phyloP scores from a whole-genome alignment of 1,284 basidiomycete genomes.

The Thecaphora thlaspeos region DNA sequence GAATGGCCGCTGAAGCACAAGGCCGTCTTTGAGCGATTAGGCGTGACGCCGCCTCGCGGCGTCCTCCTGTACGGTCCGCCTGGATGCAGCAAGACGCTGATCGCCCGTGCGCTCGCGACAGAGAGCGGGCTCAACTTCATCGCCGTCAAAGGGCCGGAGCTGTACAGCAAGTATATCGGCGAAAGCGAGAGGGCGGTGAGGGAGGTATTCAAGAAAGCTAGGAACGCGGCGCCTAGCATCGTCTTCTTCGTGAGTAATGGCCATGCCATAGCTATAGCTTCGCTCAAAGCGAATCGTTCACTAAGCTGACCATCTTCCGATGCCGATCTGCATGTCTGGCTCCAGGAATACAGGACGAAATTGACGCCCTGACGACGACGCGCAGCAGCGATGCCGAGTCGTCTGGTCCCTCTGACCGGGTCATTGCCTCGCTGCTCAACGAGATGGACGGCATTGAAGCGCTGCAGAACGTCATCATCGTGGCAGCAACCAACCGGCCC shows the following conservation, averaged over 20 bases:
- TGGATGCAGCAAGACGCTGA: constrained; percentile 93
- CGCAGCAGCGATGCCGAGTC: constrained; percentile 64
- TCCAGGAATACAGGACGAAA: constrained; percentile 75
- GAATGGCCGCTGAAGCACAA: constrained; percentile 92
- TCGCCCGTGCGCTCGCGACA: constrained; percentile 87
- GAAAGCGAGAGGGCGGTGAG: constrained; percentile 93
- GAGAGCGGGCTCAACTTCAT: constrained; percentile 96
- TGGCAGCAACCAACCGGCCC: constrained; percentile 94
- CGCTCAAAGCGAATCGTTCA: too few species aligned
- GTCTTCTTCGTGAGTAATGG: constrained; percentile 72
- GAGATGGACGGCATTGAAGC: constrained; percentile 97
- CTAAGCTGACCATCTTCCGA: neutral
- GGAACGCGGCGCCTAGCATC: constrained; percentile 88
- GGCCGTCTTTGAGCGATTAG: constrained; percentile 79
- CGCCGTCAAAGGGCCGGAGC: constrained; percentile 97
- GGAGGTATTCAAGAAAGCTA: constrained; percentile 91
- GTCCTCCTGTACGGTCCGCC: constrained; percentile 94
- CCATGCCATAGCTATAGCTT: too few species aligned
- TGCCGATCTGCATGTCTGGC: neutral
- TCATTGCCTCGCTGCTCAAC: constrained; percentile 87
- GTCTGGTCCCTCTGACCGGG: constrained; percentile 64
- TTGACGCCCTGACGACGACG: constrained; percentile 85
- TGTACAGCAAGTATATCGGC: constrained; percentile 94
- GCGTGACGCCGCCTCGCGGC: constrained; percentile 83
- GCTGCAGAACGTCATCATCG: constrained; percentile 83